phyloP scores from a whole-genome alignment of 148 eudicot species.

The Salicornia ramosissima region DNA sequence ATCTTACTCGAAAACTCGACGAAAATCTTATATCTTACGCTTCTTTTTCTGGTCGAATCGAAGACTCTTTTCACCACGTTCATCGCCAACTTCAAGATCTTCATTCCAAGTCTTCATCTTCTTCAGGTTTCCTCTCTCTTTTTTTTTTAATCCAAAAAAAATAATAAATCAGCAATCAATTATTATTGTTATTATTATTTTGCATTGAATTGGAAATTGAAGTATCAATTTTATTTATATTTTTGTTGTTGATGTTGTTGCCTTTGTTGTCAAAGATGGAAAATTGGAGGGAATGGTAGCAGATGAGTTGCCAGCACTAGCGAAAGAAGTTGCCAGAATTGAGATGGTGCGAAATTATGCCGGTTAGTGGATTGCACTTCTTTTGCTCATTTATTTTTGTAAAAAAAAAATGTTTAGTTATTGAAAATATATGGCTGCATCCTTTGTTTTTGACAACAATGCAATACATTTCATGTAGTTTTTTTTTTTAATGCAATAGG shows the following conservation, averaged over 20 bases:
- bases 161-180: no score
- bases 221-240: background rate
- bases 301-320: slow-evolving; percentile 77
- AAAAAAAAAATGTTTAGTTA: background rate
- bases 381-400: background rate
- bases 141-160: no score
- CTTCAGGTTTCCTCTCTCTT: slow-evolving; percentile 26
- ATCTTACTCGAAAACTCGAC: slow-evolving; percentile 44
- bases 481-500: background rate
- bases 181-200: background rate
- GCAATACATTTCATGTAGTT: background rate
- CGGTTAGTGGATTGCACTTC: slow-evolving; percentile 38
- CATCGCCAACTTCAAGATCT: slow-evolving; percentile 32
- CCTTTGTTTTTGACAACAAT: background rate
- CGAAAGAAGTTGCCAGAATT: slow-evolving; percentile 91
- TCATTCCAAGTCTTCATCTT: slow-evolving; percentile 26
- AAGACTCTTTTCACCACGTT: slow-evolving; percentile 26
- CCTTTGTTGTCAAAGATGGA: slow-evolving; percentile 28
- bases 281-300: slow-evolving; percentile 41
- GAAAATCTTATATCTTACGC: slow-evolving; percentile 39
- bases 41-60: slow-evolving; percentile 43
- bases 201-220: background rate
- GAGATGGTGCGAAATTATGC: slow-evolving; percentile 77
- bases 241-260: background rate
- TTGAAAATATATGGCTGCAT: background rate